Evolutionary conservation across 345 rosid genomes (phyloP).

Genomic region (Erodium maritimum): DNA sequence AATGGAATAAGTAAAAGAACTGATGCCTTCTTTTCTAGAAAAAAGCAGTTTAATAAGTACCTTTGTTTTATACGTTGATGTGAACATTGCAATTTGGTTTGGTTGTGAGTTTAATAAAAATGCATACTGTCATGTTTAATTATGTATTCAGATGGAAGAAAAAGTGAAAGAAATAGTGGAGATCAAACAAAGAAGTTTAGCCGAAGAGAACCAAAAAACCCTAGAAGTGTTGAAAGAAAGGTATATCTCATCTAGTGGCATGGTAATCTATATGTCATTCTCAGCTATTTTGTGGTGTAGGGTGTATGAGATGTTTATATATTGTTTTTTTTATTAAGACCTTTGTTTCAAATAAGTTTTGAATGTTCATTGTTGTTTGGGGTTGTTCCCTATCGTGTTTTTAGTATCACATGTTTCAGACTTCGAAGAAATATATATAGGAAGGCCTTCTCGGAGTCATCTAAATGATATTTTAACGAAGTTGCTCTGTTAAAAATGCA

Average conservation of each 20-base stretch:
- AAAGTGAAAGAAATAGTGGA: constrained; percentile 97
- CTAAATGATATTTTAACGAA: no score
- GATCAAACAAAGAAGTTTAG: constrained; percentile 88
- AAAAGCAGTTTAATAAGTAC: no score
- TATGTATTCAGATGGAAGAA: constrained; percentile 79
- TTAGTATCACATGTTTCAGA: no score
- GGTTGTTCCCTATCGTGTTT: no score
- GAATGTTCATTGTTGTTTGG: no score
- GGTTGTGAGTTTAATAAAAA: neutral
- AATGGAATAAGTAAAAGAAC: no score
- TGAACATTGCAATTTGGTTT: neutral
- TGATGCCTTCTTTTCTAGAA: no score
- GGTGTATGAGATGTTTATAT: neutral
- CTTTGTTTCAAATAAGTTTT: no score
- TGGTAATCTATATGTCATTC: neutral
- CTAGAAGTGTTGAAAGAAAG: constrained; percentile 84
- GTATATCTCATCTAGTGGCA: constrained; percentile 21
- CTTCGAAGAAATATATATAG: no score
- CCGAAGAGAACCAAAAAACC: constrained; percentile 97
- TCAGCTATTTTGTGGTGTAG: neutral
- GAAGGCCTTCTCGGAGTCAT: no score
- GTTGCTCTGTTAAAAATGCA: no score
- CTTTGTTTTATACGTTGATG: neutral
- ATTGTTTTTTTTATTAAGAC: neutral
- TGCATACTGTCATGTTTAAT: constrained; percentile 2